Evolutionary conservation across 129 eudicot species (phyloP).

Genomic region (Heracleum sosnowskyi): DNA sequence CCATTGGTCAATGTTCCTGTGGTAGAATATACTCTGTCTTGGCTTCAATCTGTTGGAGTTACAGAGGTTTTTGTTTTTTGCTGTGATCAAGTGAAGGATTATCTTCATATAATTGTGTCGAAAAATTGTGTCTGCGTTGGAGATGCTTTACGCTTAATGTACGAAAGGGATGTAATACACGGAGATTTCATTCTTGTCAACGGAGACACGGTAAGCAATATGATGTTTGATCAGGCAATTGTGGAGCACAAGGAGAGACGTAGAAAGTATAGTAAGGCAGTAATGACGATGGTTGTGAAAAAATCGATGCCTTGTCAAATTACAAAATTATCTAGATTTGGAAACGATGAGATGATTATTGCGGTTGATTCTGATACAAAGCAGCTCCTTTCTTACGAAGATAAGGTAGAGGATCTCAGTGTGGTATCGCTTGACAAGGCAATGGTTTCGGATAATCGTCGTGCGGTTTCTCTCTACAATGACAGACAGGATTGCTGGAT

Average conservation of each 20-base stretch:
- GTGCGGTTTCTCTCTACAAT: slow-evolving; percentile 55
- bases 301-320: slow-evolving; percentile 74
- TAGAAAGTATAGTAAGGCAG: slow-evolving; percentile 69
- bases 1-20: slow-evolving; percentile 86
- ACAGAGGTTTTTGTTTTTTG: slow-evolving; percentile 87
- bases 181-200: slow-evolving; percentile 84
- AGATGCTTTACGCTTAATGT: slow-evolving; percentile 81
- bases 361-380: slow-evolving; percentile 74
- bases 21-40: slow-evolving; percentile 86
- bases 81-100: slow-evolving; percentile 63
- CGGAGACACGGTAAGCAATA: slow-evolving; percentile 95
- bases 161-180: slow-evolving; percentile 69
- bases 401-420: slow-evolving; percentile 42
- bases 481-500: slow-evolving; percentile 95
- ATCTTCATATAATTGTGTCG: slow-evolving; percentile 77
- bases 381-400: slow-evolving; percentile 72
- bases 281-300: slow-evolving; percentile 89
- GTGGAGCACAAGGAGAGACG: slow-evolving; percentile 81
- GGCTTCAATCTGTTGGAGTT: slow-evolving; percentile 88
- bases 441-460: slow-evolving; percentile 38
- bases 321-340: slow-evolving; percentile 74
- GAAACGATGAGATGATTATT: slow-evolving; percentile 84
- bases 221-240: slow-evolving; percentile 68
- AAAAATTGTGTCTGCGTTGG: slow-evolving; percentile 72
- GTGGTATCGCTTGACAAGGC: slow-evolving; percentile 66